These are phyloP conservation scores for Paraurostyla sp. DNA, from an alignment of 73 alveolate species.

Conservation along the genomic window DNA sequence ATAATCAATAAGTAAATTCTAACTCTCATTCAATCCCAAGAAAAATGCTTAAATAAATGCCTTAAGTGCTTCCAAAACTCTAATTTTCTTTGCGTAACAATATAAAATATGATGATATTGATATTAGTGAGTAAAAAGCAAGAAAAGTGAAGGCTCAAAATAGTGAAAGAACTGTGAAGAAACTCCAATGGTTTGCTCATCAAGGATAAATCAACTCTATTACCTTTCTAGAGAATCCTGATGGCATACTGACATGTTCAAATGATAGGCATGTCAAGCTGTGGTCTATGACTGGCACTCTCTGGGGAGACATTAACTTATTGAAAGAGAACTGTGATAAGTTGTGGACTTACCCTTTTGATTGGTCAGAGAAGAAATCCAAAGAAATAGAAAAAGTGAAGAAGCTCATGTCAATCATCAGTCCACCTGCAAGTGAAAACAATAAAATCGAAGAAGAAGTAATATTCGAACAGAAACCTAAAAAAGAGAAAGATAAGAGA, in stretches of 20 bases:
- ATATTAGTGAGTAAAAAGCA: constrained; percentile 52
- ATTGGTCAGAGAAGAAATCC: constrained; percentile 82
- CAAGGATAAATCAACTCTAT: constrained; percentile 57
- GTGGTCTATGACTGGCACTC: constrained; percentile 80
- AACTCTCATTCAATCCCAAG: constrained; percentile 70
- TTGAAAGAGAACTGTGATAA: constrained; percentile 74
- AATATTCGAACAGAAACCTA: neutral
- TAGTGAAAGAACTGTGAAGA: constrained; percentile 23
- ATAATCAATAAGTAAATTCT: neutral
- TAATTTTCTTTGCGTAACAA: constrained; percentile 26
- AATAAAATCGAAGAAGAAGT: constrained; percentile 15
- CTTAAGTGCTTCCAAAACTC: constrained; percentile 4
- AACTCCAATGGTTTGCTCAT: constrained; percentile 80
- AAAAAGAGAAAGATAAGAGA: constrained; percentile 22
- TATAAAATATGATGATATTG: neutral
- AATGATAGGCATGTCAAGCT: constrained; percentile 76
- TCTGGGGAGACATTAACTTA: constrained; percentile 79
- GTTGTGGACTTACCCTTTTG: constrained; percentile 89
- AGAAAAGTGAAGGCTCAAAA: constrained; percentile 43
- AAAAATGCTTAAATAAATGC: constrained; percentile 62
- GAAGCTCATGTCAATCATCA: constrained; percentile 75
- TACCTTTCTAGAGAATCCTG: constrained; percentile 76
- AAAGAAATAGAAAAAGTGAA: constrained; percentile 83
- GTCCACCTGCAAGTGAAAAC: constrained; percentile 59
- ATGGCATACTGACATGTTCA: constrained; percentile 74